A percentile compares a stretch with the other conserved stretches of the same genome.
Evolutionary conservation across 176 grass and related monocot species (phyloP).

Genomic region (Avena atlantica): DNA sequence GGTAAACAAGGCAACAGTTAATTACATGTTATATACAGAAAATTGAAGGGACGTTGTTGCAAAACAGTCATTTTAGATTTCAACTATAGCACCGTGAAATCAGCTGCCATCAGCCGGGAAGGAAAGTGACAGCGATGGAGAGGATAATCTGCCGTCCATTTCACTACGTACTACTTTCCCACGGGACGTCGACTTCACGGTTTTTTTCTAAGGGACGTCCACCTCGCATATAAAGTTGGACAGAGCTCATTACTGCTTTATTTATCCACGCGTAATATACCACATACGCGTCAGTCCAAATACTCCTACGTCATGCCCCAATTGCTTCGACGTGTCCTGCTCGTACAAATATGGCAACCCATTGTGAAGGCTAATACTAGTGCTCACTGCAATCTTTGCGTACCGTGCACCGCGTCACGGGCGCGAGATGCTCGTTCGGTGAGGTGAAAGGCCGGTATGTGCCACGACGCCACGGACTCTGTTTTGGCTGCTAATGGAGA

Average conservation of each 20-base stretch:
- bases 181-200: neutral
- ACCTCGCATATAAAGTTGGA: neutral
- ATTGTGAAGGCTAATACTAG: too few relatives aligned
- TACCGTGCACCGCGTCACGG: constrained; percentile 23
- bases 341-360: neutral
- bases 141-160: neutral
- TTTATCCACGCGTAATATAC: neutral
- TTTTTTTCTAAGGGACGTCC: neutral
- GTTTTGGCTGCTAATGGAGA: too few relatives aligned
- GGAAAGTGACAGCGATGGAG: neutral
- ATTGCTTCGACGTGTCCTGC: neutral
- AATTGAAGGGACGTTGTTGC: too few relatives aligned
- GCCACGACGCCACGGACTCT: neutral
- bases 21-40: too few relatives aligned
- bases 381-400: too few relatives aligned
- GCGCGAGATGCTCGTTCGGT: neutral
- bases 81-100: neutral
- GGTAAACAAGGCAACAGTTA: too few relatives aligned
- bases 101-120: neutral
- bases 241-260: neutral
- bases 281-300: neutral
- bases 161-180: neutral
- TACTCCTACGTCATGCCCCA: neutral
- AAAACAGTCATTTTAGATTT: neutral
- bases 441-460: neutral